Evolutionary conservation across 805 yeast species (phyloP), one percentile per base, ranked within the genome.

Genomic region (Starmerella kuoi): DNA sequence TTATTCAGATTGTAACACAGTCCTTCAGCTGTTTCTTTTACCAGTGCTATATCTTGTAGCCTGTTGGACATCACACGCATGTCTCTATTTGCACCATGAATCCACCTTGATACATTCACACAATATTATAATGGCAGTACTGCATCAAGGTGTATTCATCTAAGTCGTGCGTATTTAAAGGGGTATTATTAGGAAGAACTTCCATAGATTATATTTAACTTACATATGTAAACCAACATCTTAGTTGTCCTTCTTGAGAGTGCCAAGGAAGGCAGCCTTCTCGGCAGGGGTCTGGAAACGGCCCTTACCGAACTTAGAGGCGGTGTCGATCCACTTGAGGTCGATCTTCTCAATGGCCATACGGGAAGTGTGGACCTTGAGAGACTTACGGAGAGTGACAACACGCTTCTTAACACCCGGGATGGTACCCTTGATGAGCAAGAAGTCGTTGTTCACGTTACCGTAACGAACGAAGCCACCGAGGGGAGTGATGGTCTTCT

Each of bases 261-360:
- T 88, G 77, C 99, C 99, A 77, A 87, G 64, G 88, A 91, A 91
- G 67, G 98, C 94, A 67, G 80, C 86, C 87, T 93, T 93, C 79
- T 91, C 99, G 70, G 96, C 97, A 64, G 96, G 94, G 66, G 99
- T 91, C 77, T 91, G 99, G 97, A 91, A 91, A 81, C 98, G 91
- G 79, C 98, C 98, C 85, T 91, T 93, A 82, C 99, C 99, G 87
- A 91, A 91, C 75, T 88, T 87, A 66, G 98, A 91, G 68, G 99
- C 95, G 63, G 99, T 91, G 72, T 91, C 99, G 69, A 91, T 91
- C 98, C 97, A 91, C 76, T 91, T 91, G 73, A 91, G 83, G 79
- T 73, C 76, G 60, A 88, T 95, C 73, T 85, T 70, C 79, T 91
- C 99, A 61, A 81, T 68, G 62, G 97, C 97, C 74, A 78, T 81